Conservation (phyloP, 257 asterid genomes). For the Nicotiana benthamiana region DNA sequence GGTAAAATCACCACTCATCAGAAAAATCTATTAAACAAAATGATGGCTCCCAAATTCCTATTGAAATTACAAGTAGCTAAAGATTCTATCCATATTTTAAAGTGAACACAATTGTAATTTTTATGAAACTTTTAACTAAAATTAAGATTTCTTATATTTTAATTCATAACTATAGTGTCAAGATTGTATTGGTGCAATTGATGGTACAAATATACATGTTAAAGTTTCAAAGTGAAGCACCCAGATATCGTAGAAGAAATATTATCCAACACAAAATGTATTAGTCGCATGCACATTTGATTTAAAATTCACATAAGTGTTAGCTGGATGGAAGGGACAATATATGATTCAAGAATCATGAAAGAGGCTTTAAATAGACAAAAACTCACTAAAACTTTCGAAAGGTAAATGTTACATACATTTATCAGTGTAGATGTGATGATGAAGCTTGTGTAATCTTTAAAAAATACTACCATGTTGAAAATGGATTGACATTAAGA, state of each 20-base stretch:
- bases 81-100: neutral
- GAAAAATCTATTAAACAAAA: neutral
- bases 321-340: neutral
- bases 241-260: neutral
- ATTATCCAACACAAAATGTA: neutral
- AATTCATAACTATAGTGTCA: too few species aligned
- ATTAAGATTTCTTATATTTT: too few species aligned
- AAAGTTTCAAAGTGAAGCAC: neutral
- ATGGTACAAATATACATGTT: neutral
- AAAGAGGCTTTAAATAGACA: neutral
- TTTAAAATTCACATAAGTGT: neutral
- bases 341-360: neutral
- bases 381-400: neutral
- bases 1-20: too few species aligned
- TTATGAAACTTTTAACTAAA: too few species aligned
- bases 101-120: too few species aligned
- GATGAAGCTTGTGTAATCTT: neutral
- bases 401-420: neutral
- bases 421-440: neutral
- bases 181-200: constrained; percentile 9
- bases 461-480: constrained; percentile 1
- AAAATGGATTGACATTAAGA: neutral
- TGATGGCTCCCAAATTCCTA: neutral
- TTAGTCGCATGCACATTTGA: neutral
- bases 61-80: neutral